Evolutionary conservation across 2,329 filamentous ascomycete species (phyloP), one percentile per base, ranked within the genome.

Genomic region (Corniculantispora saksenae): DNA sequence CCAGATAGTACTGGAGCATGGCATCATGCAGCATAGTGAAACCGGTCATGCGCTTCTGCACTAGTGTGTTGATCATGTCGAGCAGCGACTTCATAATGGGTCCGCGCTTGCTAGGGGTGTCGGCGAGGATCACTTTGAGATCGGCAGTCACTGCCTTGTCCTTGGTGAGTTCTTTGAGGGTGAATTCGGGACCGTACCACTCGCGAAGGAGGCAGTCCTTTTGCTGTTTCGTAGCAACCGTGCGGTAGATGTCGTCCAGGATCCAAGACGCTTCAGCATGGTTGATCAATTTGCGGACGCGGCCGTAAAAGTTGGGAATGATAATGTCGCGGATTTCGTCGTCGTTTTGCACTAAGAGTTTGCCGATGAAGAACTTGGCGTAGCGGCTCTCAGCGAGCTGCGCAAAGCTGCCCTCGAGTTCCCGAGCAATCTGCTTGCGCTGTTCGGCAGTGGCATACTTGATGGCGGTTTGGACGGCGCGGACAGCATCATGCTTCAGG

Each of bases 21-120:
- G 95, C 95, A 73, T 98, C 95, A 78, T 99, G 96, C 23, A 99
- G 86, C 86, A 99, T 96, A 2, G 94, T 98, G 79, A 99, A 98
- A 12, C 93, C 94, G 1, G 93, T 96, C 80, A 95, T 89, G 80
- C 95, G 95, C 86, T 99, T 99, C 79, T 99, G 94, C 56, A 98
- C 86, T 50, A 99, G 86, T 67, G 91, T 88, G 78, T 97, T 97
- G 82, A 97, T 95, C 80, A 97, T 86, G 70, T 92, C 91, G 69
- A 90, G 85, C 63, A 98, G 83, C 74, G 91, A 91, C 75, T 90
- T 90, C 89, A 98, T 91, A 69, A 97, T 94, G 0, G 92, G 88
- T 17, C 86, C 87, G 67, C 93, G 87, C 84, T 98, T 98, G 80
- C 93, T 93, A 1, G 94, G 93, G 59, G 90, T 86, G 60, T 87